These are phyloP conservation scores for Kregervanrija pseudodelftensis DNA, from an alignment of 805 yeast species.

Conservation along the genomic window DNA sequence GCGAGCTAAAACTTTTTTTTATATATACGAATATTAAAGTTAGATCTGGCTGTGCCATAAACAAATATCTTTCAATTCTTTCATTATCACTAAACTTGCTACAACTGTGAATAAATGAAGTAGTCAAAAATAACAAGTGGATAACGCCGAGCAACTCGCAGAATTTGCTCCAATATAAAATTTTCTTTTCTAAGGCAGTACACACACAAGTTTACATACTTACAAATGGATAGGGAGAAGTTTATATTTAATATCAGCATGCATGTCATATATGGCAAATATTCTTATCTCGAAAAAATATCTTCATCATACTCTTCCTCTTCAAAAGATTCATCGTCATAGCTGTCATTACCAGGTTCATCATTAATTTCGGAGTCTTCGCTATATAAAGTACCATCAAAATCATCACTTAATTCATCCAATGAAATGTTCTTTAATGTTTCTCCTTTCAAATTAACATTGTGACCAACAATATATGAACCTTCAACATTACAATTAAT, in stretches of 20 bases:
- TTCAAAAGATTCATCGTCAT: conserved; percentile 59
- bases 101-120: too few species aligned
- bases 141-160: too few species aligned
- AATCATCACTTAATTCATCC: conserved; percentile 22
- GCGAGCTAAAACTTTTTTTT: too few species aligned
- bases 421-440: conserved; percentile 31
- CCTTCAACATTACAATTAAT: conserved; percentile 85
- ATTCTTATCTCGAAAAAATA: conserved; percentile 26
- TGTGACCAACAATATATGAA: conserved; percentile 55
- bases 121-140: too few species aligned
- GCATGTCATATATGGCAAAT: neutral
- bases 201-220: too few species aligned
- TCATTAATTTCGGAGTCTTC: conserved; percentile 33
- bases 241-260: neutral
- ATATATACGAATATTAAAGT: too few species aligned
- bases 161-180: too few species aligned
- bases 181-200: too few species aligned
- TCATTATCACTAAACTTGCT: too few species aligned
- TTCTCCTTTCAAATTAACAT: conserved; percentile 37
- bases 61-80: too few species aligned
- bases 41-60: too few species aligned
- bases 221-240: too few species aligned
- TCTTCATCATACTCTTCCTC: conserved; percentile 39
- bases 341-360: conserved; percentile 23
- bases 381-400: conserved; percentile 17